Percentiles rank a stretch among this genome's conserved stretches.
phyloP scores from a whole-genome alignment of 805 yeast genomes.

The Schwanniomyces vanrijiae region DNA sequence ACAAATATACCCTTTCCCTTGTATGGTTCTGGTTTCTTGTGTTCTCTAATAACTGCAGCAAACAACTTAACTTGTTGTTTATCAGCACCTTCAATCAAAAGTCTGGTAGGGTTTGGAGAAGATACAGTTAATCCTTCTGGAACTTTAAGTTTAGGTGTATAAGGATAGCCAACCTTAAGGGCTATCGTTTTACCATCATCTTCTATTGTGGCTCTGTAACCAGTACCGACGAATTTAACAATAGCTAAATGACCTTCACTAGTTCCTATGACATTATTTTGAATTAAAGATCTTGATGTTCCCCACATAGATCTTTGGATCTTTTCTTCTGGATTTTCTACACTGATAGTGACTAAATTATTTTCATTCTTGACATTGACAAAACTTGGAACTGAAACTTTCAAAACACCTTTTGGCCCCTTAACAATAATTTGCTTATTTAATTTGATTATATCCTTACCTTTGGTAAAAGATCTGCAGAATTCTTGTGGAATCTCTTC shows the following conservation, averaged over 20 bases:
- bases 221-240: constrained; percentile 91
- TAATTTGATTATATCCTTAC: constrained; percentile 56
- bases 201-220: constrained; percentile 86
- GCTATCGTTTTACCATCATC: constrained; percentile 59
- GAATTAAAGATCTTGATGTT: constrained; percentile 75
- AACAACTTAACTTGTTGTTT: constrained; percentile 83
- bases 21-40: constrained; percentile 96
- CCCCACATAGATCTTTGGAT: constrained; percentile 94
- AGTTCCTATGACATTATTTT: constrained; percentile 82
- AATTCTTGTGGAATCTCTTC: constrained; percentile 49
- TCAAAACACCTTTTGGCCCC: constrained; percentile 78
- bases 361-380: constrained; percentile 44
- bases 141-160: constrained; percentile 69
- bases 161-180: constrained; percentile 86
- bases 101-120: constrained; percentile 82
- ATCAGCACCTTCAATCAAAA: constrained; percentile 83
- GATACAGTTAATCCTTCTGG: constrained; percentile 76
- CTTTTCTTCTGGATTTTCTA: constrained; percentile 55
- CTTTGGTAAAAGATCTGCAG: constrained; percentile 65
- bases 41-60: constrained; percentile 84
- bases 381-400: constrained; percentile 71
- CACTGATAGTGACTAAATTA: constrained; percentile 50
- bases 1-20: constrained; percentile 97
- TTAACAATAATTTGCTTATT: constrained; percentile 58
- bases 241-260: constrained; percentile 91